A percentile compares a stretch with the other conserved stretches of the same genome.
These are phyloP conservation scores for Trypanosoma brucei DNA, from an alignment of 208 protist genomes.

Conservation along the genomic window DNA sequence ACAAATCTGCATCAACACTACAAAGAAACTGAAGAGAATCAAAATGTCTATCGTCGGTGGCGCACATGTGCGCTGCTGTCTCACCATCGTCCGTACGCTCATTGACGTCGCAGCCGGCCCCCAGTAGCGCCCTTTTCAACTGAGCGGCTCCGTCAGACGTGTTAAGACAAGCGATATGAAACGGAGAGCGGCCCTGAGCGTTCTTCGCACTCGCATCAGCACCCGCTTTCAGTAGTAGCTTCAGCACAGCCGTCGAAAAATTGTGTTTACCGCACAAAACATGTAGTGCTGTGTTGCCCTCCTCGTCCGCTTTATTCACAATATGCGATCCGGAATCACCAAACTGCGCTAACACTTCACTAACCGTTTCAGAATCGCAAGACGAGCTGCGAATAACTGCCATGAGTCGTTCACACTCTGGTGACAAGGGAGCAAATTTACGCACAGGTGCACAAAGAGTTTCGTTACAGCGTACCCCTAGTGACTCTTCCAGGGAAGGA, in stretches of 20 bases:
- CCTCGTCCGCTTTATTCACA: slow-evolving; percentile 12
- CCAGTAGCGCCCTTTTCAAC: slow-evolving; percentile 18
- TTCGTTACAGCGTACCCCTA: too few species aligned
- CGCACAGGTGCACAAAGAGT: neutral
- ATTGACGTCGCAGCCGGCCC: slow-evolving; percentile 19
- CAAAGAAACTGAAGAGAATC: slow-evolving; percentile 19
- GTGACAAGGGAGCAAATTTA: neutral
- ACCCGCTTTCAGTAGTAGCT: slow-evolving; percentile 13
- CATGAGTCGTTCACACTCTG: neutral
- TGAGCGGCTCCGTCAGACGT: slow-evolving; percentile 9
- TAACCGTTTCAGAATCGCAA: neutral
- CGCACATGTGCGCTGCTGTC: slow-evolving; percentile 29
- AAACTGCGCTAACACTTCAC: neutral
- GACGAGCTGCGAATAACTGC: neutral
- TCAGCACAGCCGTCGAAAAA: slow-evolving; percentile 14
- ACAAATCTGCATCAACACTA: slow-evolving; percentile 9
- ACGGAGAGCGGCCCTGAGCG: slow-evolving; percentile 20
- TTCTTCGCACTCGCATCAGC: slow-evolving; percentile 15
- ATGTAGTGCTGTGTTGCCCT: slow-evolving; percentile 31
- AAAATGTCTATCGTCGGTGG: slow-evolving; percentile 22
- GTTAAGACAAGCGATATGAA: slow-evolving; percentile 34
- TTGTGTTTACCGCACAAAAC: slow-evolving; percentile 15
- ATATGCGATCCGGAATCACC: neutral
- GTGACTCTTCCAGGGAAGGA: neutral
- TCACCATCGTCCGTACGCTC: slow-evolving; percentile 17